Evolutionary conservation across 2,329 filamentous ascomycete species (phyloP).

Genomic region (Didymella pinodella): DNA sequence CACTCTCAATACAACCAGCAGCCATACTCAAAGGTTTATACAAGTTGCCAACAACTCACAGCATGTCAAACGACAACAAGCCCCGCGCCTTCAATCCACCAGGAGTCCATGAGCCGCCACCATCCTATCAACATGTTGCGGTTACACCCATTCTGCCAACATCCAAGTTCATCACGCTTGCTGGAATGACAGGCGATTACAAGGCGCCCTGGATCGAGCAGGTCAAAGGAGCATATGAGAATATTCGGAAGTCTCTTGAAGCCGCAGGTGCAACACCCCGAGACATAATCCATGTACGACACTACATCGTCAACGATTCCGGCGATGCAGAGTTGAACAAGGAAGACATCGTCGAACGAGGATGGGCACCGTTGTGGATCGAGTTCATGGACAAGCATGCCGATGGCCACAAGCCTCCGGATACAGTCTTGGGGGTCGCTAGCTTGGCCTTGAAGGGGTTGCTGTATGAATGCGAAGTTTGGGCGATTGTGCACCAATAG

Average conservation of each 20-base stretch:
- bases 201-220: conserved; percentile 34
- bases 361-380: conserved; percentile 47
- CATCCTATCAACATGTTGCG: conserved; percentile 44
- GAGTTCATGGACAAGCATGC: conserved; percentile 47
- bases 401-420: conserved; percentile 47
- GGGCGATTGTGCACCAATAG: conserved; percentile 37
- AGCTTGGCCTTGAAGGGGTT: conserved; percentile 42
- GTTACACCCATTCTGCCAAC: conserved; percentile 41
- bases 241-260: conserved; percentile 36
- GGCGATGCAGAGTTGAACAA: conserved; percentile 35
- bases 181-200: conserved; percentile 42
- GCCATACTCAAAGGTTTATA: neutral
- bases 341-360: conserved; percentile 38
- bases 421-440: conserved; percentile 49
- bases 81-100: conserved; percentile 44
- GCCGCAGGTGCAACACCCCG: conserved; percentile 44
- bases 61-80: conserved; percentile 32
- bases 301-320: conserved; percentile 49
- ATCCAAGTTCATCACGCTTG: conserved; percentile 44
- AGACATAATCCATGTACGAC: conserved; percentile 47
- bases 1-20: neutral
- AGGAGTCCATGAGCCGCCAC: conserved; percentile 35
- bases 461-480: conserved; percentile 48
- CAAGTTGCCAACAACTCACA: neutral
- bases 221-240: conserved; percentile 41